These are phyloP conservation scores for Tephrocybe sp. DNA, from an alignment of 768 basidiomycete genomes.

Conservation along the genomic window DNA sequence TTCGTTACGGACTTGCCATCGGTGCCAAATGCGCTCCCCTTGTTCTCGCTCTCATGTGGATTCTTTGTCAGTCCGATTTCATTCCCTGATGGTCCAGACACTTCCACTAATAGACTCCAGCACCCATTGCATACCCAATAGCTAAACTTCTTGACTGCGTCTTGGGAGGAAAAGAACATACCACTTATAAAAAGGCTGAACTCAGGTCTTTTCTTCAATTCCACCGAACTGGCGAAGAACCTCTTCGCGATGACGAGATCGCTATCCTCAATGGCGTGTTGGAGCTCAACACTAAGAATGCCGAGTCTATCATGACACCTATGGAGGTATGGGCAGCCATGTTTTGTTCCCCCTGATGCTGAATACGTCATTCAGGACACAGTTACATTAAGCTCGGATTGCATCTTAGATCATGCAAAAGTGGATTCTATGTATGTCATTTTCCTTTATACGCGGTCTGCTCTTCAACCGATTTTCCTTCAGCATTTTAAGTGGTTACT, in stretches of 20 bases:
- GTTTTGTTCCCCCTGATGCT: background rate
- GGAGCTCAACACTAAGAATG: slow-evolving; percentile 75
- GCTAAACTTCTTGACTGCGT: slow-evolving; percentile 80
- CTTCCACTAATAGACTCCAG: slow-evolving; percentile 50
- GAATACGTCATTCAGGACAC: slow-evolving; percentile 56
- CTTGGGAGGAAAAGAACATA: slow-evolving; percentile 70
- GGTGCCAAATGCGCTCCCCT: slow-evolving; percentile 79
- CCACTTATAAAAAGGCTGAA: slow-evolving; percentile 83
- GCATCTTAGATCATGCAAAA: slow-evolving; percentile 72
- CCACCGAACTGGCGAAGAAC: slow-evolving; percentile 75
- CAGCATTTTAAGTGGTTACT: slow-evolving; percentile 81
- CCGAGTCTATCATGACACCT: slow-evolving; percentile 80
- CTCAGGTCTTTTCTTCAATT: slow-evolving; percentile 79
- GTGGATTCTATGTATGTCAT: slow-evolving; percentile 69
- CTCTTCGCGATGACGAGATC: slow-evolving; percentile 80
- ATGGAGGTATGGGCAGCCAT: slow-evolving; percentile 49
- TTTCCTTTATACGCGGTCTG: background rate
- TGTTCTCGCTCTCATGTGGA: slow-evolving; percentile 72
- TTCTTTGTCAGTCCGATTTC: slow-evolving; percentile 45
- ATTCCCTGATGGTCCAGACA: background rate
- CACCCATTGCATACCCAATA: slow-evolving; percentile 81
- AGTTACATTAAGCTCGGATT: slow-evolving; percentile 75
- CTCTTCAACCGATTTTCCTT: slow-evolving; percentile 1
- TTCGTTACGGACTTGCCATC: slow-evolving; percentile 78
- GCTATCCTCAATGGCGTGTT: slow-evolving; percentile 78